Conservation (phyloP, 1,284 basidiomycete species). For the Puccinia triticina region DNA sequence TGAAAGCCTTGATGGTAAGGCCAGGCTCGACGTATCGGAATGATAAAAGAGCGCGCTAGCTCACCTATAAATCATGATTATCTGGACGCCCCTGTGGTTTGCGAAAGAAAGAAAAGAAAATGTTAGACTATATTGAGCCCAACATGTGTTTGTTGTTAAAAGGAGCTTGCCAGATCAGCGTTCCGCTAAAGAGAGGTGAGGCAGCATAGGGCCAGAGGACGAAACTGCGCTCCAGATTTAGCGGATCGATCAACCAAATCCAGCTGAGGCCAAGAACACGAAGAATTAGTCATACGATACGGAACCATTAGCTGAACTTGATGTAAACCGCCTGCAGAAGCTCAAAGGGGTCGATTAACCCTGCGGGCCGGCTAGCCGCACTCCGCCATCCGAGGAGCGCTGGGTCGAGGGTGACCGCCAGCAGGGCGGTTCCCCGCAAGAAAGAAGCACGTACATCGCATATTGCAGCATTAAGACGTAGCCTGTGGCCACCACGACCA, state of each 20-base stretch:
- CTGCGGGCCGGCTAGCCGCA: too few relatives aligned
- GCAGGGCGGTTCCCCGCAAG: background rate
- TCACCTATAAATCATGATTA: slow-evolving; percentile 35
- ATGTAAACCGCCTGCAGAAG: background rate
- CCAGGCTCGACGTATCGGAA: background rate
- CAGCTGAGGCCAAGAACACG: background rate
- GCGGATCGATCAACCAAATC: slow-evolving; percentile 34
- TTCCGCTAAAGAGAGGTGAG: slow-evolving; percentile 35
- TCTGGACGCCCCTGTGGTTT: slow-evolving; percentile 29
- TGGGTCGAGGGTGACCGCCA: background rate
- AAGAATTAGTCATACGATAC: slow-evolving; percentile 5
- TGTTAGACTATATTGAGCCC: background rate
- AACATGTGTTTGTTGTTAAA: background rate
- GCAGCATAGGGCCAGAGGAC: slow-evolving; percentile 35
- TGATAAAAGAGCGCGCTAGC: background rate
- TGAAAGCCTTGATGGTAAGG: background rate
- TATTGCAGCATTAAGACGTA: slow-evolving; percentile 13
- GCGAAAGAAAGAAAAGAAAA: background rate
- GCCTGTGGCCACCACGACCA: slow-evolving; percentile 4
- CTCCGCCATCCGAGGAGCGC: too few relatives aligned
- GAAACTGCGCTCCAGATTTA: background rate
- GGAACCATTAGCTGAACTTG: too few relatives aligned
- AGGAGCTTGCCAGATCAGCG: slow-evolving; percentile 29
- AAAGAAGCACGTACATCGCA: slow-evolving; percentile 19
- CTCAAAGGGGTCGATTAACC: background rate